Conservation (phyloP, 176 grass and related monocot genomes). For the Ampelocalamus luodianensis region DNA sequence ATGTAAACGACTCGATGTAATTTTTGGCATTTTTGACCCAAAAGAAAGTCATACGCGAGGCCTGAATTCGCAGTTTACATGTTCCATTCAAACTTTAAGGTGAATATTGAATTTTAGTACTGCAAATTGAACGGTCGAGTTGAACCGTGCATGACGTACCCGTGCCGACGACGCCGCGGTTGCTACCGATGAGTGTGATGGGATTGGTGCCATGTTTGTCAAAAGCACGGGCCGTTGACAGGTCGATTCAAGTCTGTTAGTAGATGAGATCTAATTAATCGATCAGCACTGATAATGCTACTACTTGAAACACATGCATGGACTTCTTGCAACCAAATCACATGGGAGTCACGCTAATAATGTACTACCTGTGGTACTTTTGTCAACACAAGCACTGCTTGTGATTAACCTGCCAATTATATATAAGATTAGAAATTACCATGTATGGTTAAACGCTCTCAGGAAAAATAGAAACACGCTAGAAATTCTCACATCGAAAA, state of each 20-base stretch:
- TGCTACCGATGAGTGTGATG: too few species aligned
- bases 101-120: too few species aligned
- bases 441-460: neutral
- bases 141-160: too few species aligned
- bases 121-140: too few species aligned
- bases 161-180: too few species aligned
- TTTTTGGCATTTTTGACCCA: too few species aligned
- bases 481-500: too few species aligned
- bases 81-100: too few species aligned
- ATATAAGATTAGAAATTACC: neutral
- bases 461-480: too few species aligned
- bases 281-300: neutral
- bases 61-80: too few species aligned
- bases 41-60: too few species aligned
- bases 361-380: neutral
- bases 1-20: too few species aligned
- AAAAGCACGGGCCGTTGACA: neutral
- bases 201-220: neutral
- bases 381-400: neutral
- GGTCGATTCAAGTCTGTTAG: neutral
- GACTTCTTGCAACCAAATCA: neutral
- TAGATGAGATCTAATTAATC: neutral
- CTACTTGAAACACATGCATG: neutral
- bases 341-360: neutral
- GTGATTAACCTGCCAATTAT: neutral